These are phyloP conservation scores for Helotiales sp. DNA, from an alignment of 2,329 filamentous ascomycete genomes.

Conservation along the genomic window DNA sequence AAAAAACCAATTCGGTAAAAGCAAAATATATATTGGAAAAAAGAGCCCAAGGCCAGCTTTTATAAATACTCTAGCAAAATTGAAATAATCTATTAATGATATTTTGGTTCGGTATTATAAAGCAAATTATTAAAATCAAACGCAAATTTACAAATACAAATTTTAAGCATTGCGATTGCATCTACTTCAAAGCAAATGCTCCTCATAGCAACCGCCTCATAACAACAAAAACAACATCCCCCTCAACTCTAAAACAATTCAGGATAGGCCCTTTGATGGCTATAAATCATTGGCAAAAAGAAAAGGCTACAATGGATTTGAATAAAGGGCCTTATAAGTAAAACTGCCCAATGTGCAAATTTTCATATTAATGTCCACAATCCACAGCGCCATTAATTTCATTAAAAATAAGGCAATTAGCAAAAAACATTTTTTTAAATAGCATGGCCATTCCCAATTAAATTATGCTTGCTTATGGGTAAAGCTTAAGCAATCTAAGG, in stretches of 20 bases:
- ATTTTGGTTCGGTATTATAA: conserved; percentile 36
- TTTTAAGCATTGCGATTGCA: conserved; percentile 38
- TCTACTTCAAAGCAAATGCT: conserved; percentile 31
- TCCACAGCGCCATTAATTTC: background rate
- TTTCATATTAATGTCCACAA: no score
- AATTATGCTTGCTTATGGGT: conserved; percentile 25
- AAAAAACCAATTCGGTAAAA: background rate
- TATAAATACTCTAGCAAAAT: background rate
- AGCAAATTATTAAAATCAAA: conserved; percentile 40
- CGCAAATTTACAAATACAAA: conserved; percentile 32
- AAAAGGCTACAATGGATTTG: conserved; percentile 31
- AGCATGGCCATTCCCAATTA: conserved; percentile 23
- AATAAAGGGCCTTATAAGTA: conserved; percentile 31
- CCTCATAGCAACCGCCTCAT: conserved; percentile 13
- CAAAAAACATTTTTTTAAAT: conserved; percentile 26
- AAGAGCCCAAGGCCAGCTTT: background rate
- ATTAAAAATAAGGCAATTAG: conserved; percentile 24
- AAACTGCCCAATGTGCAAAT: no score
- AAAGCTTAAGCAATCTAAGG: conserved; percentile 25
- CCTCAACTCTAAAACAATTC: conserved; percentile 17
- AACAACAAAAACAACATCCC: background rate
- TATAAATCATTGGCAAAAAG: conserved; percentile 22
- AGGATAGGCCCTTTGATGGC: conserved; percentile 26
- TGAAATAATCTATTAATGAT: background rate
- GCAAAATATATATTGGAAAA: background rate